phyloP scores from a whole-genome alignment of 768 basidiomycete genomes.

The Amanita exitialis region DNA sequence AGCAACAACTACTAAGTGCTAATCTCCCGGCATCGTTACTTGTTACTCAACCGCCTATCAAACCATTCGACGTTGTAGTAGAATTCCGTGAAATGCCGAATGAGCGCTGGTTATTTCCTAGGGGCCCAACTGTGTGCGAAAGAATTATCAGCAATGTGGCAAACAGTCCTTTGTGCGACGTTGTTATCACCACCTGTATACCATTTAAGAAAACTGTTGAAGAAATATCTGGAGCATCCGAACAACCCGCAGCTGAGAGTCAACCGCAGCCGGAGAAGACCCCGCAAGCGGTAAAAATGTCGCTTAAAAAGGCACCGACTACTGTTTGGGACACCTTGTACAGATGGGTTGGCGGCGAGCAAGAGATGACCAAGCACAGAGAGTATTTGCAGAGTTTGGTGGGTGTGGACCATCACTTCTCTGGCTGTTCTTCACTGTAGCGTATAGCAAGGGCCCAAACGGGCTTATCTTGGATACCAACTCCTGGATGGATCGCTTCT shows the following conservation, averaged over 20 bases:
- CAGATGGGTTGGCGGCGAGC: constrained; percentile 51
- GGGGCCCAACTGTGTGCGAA: constrained; percentile 44
- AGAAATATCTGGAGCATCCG: constrained; percentile 6
- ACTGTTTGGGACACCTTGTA: constrained; percentile 48
- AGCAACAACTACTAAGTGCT: constrained; percentile 7
- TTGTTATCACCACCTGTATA: constrained; percentile 33
- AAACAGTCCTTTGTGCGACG: constrained; percentile 16
- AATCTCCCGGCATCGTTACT: constrained; percentile 9
- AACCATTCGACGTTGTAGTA: constrained; percentile 64
- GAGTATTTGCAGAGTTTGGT: constrained; percentile 38
- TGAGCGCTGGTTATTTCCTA: constrained; percentile 64
- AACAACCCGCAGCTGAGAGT: constrained; percentile 7
- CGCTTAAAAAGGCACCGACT: constrained; percentile 35
- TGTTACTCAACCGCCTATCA: constrained; percentile 21
- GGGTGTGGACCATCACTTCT: constrained; percentile 8
- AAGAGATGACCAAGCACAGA: constrained; percentile 40
- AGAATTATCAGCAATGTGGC: constrained; percentile 15
- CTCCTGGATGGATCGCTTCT: constrained; percentile 47
- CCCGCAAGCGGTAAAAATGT: constrained; percentile 32
- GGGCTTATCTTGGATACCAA: constrained; percentile 46
- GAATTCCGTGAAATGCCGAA: constrained; percentile 55
- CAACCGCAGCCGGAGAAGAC: constrained; percentile 9
- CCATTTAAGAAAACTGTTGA: constrained; percentile 27
- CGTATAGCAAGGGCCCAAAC: constrained; percentile 29
- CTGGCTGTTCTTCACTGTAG: neutral